A percentile compares a stretch with the other conserved stretches of the same genome.
Evolutionary conservation across 2,329 filamentous ascomycete species (phyloP).

Genomic region (Scedosporium dehoogii): DNA sequence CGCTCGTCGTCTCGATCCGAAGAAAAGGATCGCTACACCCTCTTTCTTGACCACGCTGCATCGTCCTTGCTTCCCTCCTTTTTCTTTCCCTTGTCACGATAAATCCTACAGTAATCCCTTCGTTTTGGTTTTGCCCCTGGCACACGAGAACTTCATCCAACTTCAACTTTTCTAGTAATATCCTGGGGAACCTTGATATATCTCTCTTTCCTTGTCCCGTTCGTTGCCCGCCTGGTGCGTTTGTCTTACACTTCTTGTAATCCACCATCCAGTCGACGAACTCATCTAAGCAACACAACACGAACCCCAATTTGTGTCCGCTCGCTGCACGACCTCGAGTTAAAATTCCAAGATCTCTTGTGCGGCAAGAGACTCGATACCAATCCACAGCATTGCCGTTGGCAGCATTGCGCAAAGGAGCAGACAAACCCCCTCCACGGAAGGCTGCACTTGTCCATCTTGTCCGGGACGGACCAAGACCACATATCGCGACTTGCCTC

Average conservation of each 20-base stretch:
- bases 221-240: not conserved
- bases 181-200: not conserved
- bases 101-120: not conserved
- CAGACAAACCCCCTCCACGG: not conserved
- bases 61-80: not conserved
- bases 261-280: not conserved
- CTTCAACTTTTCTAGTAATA: not conserved
- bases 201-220: not conserved
- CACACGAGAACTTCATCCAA: not conserved
- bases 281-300: not conserved
- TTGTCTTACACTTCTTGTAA: constrained; percentile 1
- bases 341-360: not conserved
- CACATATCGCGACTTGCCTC: not conserved
- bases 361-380: not conserved
- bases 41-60: not conserved
- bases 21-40: not conserved
- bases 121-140: not conserved
- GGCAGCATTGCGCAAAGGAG: not conserved
- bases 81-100: not conserved
- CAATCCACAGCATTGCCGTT: not conserved
- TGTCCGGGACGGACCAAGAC: not conserved
- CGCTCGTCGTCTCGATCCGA: not conserved
- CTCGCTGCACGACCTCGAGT: not conserved
- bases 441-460: not conserved
- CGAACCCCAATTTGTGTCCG: not conserved